Evolutionary conservation across 768 basidiomycete species (phyloP), one percentile per base, ranked within the genome.

Genomic region (Tulasnella sp.): DNA sequence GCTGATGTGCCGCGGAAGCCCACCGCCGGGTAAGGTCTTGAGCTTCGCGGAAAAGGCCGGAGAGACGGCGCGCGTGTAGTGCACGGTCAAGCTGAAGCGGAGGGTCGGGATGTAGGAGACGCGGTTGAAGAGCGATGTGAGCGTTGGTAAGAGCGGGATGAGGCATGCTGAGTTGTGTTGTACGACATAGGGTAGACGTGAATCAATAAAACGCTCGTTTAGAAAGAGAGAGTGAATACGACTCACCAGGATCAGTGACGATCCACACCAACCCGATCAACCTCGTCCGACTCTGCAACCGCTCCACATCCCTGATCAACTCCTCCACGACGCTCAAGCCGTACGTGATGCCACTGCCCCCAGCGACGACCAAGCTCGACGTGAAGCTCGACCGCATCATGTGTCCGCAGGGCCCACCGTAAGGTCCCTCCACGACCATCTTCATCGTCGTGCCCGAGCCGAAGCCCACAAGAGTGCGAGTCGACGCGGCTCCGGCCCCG

Each of bases 321-420:
- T 93, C 92, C 78, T 91, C 88, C 15, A 91, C 87, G 1, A 88
- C 84, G 16, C 89, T 86, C 48, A 93, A 86, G 0, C 88, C 88
- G 79, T 91, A 92, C 0, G 92, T 89, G 81, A 95, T 91, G 1
- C 93, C 93, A 78, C 90, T 91, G 3, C 93, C 93, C 3, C 92
- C 93, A n/a, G 87, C 90, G 20, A 94, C 83, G 80, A 94, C 87
- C 39, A 94, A 84, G 0, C 91, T 90, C 3, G 88, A 88, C 0
- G 91, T 90, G 83, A 89, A 93, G 79, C 89, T 90, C 3, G 89
- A 83, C 75, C 90, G 86, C 20, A 91, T 85, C 5, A 86, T 87
- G 81, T 92, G 87, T 4, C 91, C 86, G 10, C 55, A 39, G 48
- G 13, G 83, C 83, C 72, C 20, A 87, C 90, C 91, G 81, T 91